phyloP scores from a whole-genome alignment of 164 flowering plant species.

The Vitis rupestris region DNA sequence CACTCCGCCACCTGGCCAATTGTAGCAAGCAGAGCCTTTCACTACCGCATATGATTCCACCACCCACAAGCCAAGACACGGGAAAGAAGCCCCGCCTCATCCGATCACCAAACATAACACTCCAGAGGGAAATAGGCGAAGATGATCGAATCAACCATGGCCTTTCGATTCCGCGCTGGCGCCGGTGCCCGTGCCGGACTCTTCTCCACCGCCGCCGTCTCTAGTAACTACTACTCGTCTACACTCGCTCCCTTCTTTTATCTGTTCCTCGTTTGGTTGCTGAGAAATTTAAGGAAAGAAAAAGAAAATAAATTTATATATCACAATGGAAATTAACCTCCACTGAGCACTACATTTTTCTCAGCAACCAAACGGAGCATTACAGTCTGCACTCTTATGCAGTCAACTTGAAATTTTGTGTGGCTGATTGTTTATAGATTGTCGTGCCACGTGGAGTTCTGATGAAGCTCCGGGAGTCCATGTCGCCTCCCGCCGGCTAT shows the following conservation, averaged over 20 bases:
- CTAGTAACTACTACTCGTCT: slow-evolving; percentile 17
- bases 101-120: too few species aligned
- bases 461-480: slow-evolving; percentile 25
- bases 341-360: slow-evolving; percentile 3
- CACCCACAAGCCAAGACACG: too few species aligned
- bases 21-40: too few species aligned
- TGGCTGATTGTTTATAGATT: slow-evolving; percentile 17
- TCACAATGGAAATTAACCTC: too few species aligned
- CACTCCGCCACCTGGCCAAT: too few species aligned
- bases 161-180: slow-evolving; percentile 43
- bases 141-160: slow-evolving; percentile 48
- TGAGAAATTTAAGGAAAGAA: too few species aligned
- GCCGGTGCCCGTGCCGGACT: slow-evolving; percentile 19
- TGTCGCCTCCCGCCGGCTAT: slow-evolving; percentile 26
- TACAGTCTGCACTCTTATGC: background rate
- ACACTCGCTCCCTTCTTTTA: background rate
- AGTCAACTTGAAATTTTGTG: background rate
- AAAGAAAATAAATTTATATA: background rate
- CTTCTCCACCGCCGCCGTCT: slow-evolving; percentile 20
- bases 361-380: slow-evolving; percentile 1
- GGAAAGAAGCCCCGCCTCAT: too few species aligned
- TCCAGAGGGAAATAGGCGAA: slow-evolving; percentile 9
- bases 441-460: slow-evolving; percentile 29
- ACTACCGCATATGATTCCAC: too few species aligned
- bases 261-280: background rate